These are phyloP conservation scores for Cymodocea nodosa DNA, from an alignment of 116 monocot species.

Conservation along the genomic window DNA sequence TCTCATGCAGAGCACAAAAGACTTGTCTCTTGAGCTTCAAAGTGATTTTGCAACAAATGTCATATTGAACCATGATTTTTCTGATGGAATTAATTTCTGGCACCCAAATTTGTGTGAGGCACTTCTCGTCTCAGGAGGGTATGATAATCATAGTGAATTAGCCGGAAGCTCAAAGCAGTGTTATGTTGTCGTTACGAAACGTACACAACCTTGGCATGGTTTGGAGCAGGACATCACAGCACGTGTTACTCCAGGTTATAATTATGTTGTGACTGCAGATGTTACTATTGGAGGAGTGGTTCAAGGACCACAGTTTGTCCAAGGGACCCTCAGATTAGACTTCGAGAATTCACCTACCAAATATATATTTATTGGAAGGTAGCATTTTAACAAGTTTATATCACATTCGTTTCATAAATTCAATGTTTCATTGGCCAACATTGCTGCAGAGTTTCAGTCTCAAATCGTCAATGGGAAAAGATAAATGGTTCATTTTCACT, in stretches of 20 bases:
- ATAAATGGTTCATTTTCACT: constrained; percentile 71
- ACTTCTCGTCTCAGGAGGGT: constrained; percentile 33
- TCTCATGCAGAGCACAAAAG: neutral
- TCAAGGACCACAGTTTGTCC: constrained; percentile 25
- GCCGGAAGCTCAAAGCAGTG: constrained; percentile 19
- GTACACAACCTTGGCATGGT: constrained; percentile 79
- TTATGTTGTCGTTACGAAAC: constrained; percentile 62
- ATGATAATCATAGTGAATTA: constrained; percentile 23
- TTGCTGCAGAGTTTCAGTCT: constrained; percentile 34
- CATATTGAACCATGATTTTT: constrained; percentile 67
- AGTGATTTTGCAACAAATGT: constrained; percentile 24
- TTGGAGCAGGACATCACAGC: constrained; percentile 78
- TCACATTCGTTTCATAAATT: neutral
- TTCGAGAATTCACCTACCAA: constrained; percentile 25
- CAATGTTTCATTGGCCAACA: neutral
- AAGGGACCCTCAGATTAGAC: constrained; percentile 59
- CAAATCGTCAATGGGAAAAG: constrained; percentile 50
- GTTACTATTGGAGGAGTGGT: constrained; percentile 50
- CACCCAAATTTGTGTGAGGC: constrained; percentile 63
- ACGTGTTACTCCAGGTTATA: constrained; percentile 25
- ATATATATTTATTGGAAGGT: constrained; percentile 66
- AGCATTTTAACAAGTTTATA: constrained; percentile 2
- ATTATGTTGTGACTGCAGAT: constrained; percentile 40
- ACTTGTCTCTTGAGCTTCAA: neutral
- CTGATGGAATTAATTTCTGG: constrained; percentile 48